Percentiles rank a stretch among this genome's conserved stretches.
phyloP scores from a whole-genome alignment of 1,284 basidiomycete species.

The Puccinia sorghi region DNA sequence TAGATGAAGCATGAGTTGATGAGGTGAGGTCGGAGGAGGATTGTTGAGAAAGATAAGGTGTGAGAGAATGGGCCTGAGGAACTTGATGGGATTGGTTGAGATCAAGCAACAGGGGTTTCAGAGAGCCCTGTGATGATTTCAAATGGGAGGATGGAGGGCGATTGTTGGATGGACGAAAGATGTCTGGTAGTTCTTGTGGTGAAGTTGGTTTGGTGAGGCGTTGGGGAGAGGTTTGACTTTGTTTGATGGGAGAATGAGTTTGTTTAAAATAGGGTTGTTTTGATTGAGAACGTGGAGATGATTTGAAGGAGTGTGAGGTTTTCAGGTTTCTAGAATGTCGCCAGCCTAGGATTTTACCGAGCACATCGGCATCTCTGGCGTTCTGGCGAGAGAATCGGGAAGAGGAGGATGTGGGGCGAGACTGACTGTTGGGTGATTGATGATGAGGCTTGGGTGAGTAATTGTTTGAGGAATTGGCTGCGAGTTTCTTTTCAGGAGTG shows the following conservation, averaged over 20 bases:
- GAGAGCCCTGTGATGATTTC: background rate
- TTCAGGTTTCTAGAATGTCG: constrained; percentile 27
- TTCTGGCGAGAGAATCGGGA: background rate
- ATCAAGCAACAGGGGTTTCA: background rate
- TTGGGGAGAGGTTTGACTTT: background rate
- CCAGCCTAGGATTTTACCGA: constrained; percentile 56
- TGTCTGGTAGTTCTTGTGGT: constrained; percentile 12
- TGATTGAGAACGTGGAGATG: background rate
- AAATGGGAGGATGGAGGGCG: background rate
- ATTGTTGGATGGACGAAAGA: constrained; percentile 25
- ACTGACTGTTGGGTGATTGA: background rate
- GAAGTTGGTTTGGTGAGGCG: constrained; percentile 8
- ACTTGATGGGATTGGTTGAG: background rate
- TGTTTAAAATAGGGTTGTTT: background rate
- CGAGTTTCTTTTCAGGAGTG: background rate
- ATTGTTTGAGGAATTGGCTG: background rate
- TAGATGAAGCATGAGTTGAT: constrained; percentile 20
- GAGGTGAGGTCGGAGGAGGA: background rate
- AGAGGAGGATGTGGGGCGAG: background rate
- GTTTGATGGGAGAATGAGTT: constrained; percentile 1
- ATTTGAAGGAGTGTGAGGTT: constrained; percentile 9
- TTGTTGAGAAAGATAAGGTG: background rate
- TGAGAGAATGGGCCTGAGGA: background rate
- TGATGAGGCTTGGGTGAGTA: constrained; percentile 4
- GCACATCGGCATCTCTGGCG: constrained; percentile 53